Base-by-base conservation (phyloP, 306 rosid species). In the Sesbania bispinosa region DNA sequence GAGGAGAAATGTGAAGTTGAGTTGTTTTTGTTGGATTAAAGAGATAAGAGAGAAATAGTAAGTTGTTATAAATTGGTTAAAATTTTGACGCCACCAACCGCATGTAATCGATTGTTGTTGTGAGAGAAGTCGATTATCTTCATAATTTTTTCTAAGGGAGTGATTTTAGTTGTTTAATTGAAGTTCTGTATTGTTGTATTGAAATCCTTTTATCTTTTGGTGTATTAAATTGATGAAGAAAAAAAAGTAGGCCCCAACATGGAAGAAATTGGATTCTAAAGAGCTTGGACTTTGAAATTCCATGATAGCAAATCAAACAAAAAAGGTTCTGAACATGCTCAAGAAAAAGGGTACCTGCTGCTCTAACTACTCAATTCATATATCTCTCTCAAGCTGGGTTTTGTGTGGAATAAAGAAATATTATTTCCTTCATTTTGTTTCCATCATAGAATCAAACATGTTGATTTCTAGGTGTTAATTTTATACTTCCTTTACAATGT, bases 281-380 rank as follows among this genome's bases (percentile, higher is more conserved):
- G 92, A 90, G 66, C 90, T 93, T 74, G 97, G 97, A 30, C 88
- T 93, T 65, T 76, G 71, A 41, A 67, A 74, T 58, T 90, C 87
- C 4, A 88, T 82, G 96, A 87, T 93, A n/a, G 24, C 92, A 24
- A 81, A 9, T 74, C 82, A 97, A 10, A 84, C 84, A 2, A 82
- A 71, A 55, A 88, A 79, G 83, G 96, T 93, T 84, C 89, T 93
- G 1, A 81, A 80, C 66, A 73, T 33, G 51, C 88, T 93, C 30
- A 90, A 84, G 86, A 77, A 81, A 78, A 82, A 71, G 59, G 97
- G 98, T 90, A 73, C 14, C 11, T 60, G 27, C 61, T 75, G 51
- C 7, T 58, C 14, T 67, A 38, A 57, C 57, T 38, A n/a, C 43
- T 73, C 50, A 13, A n/a, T n/a, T 52, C 2, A 47, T 4, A 18